Conservation (phyloP, 163 green algal genomes). For the Chlorella variabilis region DNA sequence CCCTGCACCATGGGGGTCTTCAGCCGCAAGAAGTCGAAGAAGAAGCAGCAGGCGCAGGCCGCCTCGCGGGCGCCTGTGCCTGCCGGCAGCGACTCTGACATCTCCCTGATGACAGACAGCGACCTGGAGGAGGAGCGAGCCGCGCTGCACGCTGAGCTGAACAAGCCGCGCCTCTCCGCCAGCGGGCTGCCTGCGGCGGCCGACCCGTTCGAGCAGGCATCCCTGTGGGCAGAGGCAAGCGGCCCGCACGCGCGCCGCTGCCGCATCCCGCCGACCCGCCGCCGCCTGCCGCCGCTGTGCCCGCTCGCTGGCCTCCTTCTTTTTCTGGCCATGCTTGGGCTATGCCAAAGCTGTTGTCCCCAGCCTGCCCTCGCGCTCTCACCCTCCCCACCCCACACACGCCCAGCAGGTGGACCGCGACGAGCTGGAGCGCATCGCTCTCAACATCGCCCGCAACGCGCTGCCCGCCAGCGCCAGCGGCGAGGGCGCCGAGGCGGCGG, state of each 20-base stretch:
- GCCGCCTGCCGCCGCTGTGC: no score
- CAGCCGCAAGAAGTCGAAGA: neutral
- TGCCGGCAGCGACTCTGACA: constrained; percentile 4
- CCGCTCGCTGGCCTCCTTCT: neutral
- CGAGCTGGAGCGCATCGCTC: constrained; percentile 52
- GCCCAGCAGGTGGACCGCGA: constrained; percentile 37
- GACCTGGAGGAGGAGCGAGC: constrained; percentile 20
- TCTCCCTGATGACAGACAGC: constrained; percentile 20
- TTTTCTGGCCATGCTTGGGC: neutral
- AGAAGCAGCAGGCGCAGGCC: neutral
- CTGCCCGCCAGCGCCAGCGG: constrained; percentile 48
- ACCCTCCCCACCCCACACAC: no score
- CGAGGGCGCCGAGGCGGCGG: constrained; percentile 35
- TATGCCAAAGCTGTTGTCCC: no score
- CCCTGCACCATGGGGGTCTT: constrained; percentile 1
- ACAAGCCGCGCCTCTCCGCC: neutral
- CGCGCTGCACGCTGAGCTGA: neutral
- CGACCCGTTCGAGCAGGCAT: constrained; percentile 13
- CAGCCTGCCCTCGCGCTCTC: neutral
- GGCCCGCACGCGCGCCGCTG: neutral
- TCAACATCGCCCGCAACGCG: constrained; percentile 45
- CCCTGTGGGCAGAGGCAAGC: constrained; percentile 29
- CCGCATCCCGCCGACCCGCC: neutral
- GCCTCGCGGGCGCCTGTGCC: neutral
- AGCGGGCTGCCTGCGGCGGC: neutral